Percentiles rank a stretch among this genome's conserved stretches.
Conservation (phyloP, 1,284 basidiomycete genomes). For the Pyrrhoderma lamaoense region DNA sequence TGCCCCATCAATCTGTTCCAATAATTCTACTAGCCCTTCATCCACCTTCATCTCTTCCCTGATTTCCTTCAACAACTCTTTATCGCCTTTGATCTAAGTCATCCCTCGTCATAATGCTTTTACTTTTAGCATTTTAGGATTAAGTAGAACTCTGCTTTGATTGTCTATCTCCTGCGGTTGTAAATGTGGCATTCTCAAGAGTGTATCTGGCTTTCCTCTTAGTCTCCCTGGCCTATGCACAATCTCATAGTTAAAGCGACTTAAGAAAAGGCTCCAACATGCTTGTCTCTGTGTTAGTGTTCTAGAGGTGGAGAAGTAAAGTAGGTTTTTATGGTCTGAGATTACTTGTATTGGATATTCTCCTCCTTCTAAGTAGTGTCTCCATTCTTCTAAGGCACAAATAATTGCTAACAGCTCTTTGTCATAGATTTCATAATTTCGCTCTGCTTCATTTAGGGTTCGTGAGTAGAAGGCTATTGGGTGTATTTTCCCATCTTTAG, state of each 20-base stretch:
- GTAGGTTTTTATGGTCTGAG: too few relatives aligned
- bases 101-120: constrained; percentile 5
- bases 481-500: constrained; percentile 30
- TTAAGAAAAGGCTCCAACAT: constrained; percentile 32
- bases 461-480: constrained; percentile 28
- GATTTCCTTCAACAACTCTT: constrained; percentile 23
- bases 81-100: constrained; percentile 22
- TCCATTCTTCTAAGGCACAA: background rate
- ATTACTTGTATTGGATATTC: too few relatives aligned
- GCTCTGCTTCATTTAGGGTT: too few relatives aligned
- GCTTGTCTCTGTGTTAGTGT: constrained; percentile 26
- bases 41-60: too few relatives aligned
- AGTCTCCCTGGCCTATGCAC: constrained; percentile 31
- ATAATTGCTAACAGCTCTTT: constrained; percentile 32
- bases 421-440: too few relatives aligned
- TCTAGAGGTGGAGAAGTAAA: background rate
- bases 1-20: constrained; percentile 28
- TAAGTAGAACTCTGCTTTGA: background rate
- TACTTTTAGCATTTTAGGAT: background rate
- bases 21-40: constrained; percentile 3
- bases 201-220: constrained; percentile 21
- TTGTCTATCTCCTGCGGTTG: constrained; percentile 1
- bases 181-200: too few relatives aligned
- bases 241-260: constrained; percentile 32
- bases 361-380: constrained; percentile 21